Evolutionary conservation across 495 filamentous ascomycete species (phyloP), one percentile per base, ranked within the genome.

Genomic region (Xylaria intraflava): DNA sequence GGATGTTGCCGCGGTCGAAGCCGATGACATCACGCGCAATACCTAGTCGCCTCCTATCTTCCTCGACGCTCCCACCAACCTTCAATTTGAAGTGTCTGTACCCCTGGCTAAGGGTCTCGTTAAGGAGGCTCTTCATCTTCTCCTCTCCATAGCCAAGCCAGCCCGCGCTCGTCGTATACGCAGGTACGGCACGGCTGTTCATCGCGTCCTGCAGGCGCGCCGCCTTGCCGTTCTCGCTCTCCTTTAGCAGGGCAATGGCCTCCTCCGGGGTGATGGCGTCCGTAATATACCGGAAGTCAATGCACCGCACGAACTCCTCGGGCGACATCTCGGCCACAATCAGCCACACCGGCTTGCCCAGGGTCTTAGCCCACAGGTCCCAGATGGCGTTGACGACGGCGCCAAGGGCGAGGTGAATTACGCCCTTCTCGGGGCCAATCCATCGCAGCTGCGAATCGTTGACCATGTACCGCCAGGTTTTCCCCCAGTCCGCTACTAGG

Each of bases 401-500:
- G 24, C 88, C 90, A 0, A 94, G 83, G 2, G 91, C 91, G 0
- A 96, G 83, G 69, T 96, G 91, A 56, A 92, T 93, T 14, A 95
- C 91, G 46, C 91, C 91, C 72, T 95, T 95, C 65, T 96, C 91
- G 1, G 91, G 91, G 0, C 91, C 91, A 63, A 95, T 92, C 91
- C 91, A 96, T 26, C 91, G 87, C 27, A 95, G 76, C 62, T 95
- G 91, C 49, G 81, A 86, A 78, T 95, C 91, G 49, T 84, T 85
- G 64, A 93, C 89, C 0, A 96, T 85, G 69, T 92, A 84, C 2
- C 90, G 83, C 90, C 90, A 96, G 31, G 90, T 95, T 60, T 83
- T 72, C 60, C 89, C 89, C 88, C 88, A 94, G 76, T 95, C 79
- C 14, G 79, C 68, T 30, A 88, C 87, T 24, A 95, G 78, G 42